Percentiles rank a stretch among this genome's conserved stretches.
These are phyloP conservation scores for Ustilago curta DNA, from an alignment of 1,284 basidiomycete genomes.

Conservation along the genomic window DNA sequence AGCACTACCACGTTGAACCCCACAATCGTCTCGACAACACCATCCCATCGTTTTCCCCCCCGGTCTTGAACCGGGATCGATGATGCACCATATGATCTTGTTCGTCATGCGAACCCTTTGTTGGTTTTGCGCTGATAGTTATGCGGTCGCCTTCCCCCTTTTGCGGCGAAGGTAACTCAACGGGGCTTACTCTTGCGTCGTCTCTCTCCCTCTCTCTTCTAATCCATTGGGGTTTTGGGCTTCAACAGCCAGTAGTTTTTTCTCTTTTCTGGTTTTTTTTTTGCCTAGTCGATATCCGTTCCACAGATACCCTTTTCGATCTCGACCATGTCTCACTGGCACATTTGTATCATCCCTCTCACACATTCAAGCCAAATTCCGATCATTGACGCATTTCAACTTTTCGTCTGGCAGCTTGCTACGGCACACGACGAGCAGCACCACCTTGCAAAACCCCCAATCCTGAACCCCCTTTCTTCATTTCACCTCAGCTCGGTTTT, in stretches of 20 bases:
- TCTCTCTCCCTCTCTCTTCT: slow-evolving; percentile 29
- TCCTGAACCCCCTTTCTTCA: no score
- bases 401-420: no score
- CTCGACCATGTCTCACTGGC: no score
- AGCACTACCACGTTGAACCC: neutral
- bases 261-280: neutral
- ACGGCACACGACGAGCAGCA: no score
- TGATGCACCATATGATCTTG: slow-evolving; percentile 30
- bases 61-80: neutral
- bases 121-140: slow-evolving; percentile 46
- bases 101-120: slow-evolving; percentile 36
- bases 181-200: slow-evolving; percentile 60
- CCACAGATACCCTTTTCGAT: no score
- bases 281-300: no score
- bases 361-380: no score
- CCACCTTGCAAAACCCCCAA: no score
- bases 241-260: slow-evolving; percentile 46
- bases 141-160: slow-evolving; percentile 47
- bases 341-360: no score
- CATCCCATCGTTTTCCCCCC: slow-evolving; percentile 18
- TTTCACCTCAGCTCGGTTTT: neutral
- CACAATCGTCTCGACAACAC: slow-evolving; percentile 7
- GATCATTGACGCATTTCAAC: no score
- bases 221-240: slow-evolving; percentile 3
- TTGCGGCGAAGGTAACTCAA: slow-evolving; percentile 41